phyloP scores from a whole-genome alignment of 192 early-diverging fungal genomes.

The Paraglomus brasilianum region DNA sequence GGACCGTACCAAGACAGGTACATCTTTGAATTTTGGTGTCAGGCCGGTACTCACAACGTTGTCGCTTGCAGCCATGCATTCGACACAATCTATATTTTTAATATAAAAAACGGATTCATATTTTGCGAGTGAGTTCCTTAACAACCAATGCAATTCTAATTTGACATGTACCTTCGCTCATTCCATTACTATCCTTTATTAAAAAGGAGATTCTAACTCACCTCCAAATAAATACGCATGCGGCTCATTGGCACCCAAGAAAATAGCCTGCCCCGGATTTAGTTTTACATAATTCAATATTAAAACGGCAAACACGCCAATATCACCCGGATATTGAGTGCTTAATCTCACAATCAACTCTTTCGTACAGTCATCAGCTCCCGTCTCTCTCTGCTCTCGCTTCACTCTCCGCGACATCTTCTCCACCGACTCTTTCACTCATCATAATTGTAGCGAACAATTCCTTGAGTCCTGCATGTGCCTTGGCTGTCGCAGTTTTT shows the following conservation, averaged over 20 bases:
- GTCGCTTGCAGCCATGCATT: conserved; percentile 98
- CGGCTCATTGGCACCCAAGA: conserved; percentile 94
- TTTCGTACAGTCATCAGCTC: conserved; percentile 19
- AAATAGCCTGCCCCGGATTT: conserved; percentile 85
- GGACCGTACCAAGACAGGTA: conserved; percentile 83
- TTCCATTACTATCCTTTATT: too few relatives aligned
- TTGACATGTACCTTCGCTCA: too few relatives aligned
- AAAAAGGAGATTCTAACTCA: conserved; percentile 22
- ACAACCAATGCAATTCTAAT: too few relatives aligned
- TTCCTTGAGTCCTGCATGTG: not conserved
- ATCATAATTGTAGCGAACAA: conserved; percentile 18
- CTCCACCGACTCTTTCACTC: not conserved
- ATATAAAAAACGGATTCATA: too few relatives aligned
- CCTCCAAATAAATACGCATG: conserved; percentile 95
- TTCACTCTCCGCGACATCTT: not conserved
- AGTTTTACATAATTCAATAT: conserved; percentile 86
- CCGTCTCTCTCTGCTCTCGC: not conserved
- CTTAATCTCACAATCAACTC: conserved; percentile 76
- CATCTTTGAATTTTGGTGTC: conserved; percentile 97
- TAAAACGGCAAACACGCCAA: conserved; percentile 86
- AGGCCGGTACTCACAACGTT: conserved; percentile 97
- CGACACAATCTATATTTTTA: conserved; percentile 76
- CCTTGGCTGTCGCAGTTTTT: too few relatives aligned
- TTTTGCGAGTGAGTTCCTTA: too few relatives aligned
- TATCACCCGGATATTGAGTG: conserved; percentile 85